Evolutionary conservation across 2,329 filamentous ascomycete species (phyloP).

Genomic region (Xenoacremonium recifei): DNA sequence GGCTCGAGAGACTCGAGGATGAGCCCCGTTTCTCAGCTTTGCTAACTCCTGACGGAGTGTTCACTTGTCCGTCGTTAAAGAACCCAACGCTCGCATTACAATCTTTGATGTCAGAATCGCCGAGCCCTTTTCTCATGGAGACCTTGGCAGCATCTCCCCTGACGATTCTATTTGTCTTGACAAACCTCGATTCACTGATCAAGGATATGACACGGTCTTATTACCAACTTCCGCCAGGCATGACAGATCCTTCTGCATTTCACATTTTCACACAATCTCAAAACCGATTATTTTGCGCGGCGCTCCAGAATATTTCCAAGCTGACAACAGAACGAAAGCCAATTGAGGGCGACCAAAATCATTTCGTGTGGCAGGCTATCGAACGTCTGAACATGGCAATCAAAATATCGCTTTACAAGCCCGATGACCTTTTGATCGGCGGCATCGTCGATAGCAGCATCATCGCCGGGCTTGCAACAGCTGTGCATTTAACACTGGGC

Average conservation of each 20-base stretch:
- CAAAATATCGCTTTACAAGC: constrained; percentile 29
- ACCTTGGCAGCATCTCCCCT: constrained; percentile 25
- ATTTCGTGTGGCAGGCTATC: constrained; percentile 25
- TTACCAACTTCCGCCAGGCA: constrained; percentile 31
- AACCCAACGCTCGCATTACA: constrained; percentile 30
- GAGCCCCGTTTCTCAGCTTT: constrained; percentile 12
- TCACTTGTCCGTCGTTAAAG: constrained; percentile 21
- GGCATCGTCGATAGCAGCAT: constrained; percentile 33
- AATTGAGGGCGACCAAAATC: constrained; percentile 7
- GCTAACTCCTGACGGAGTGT: constrained; percentile 9
- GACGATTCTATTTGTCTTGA: constrained; percentile 25
- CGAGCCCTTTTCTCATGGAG: constrained; percentile 21
- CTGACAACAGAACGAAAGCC: constrained; percentile 11
- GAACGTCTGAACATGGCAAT: constrained; percentile 25
- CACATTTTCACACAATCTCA: constrained; percentile 33
- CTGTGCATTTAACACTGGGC: constrained; percentile 28
- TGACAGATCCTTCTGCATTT: constrained; percentile 30
- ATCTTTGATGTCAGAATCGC: constrained; percentile 28
- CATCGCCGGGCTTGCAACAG: constrained; percentile 29
- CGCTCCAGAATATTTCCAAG: constrained; percentile 19
- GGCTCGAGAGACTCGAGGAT: constrained; percentile 22
- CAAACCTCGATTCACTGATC: constrained; percentile 27
- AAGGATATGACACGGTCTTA: constrained; percentile 33
- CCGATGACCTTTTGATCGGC: constrained; percentile 32
- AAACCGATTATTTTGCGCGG: constrained; percentile 26